These are phyloP conservation scores for Vishniacozyma victoriae DNA, from an alignment of 768 basidiomycete species.

Conservation along the genomic window DNA sequence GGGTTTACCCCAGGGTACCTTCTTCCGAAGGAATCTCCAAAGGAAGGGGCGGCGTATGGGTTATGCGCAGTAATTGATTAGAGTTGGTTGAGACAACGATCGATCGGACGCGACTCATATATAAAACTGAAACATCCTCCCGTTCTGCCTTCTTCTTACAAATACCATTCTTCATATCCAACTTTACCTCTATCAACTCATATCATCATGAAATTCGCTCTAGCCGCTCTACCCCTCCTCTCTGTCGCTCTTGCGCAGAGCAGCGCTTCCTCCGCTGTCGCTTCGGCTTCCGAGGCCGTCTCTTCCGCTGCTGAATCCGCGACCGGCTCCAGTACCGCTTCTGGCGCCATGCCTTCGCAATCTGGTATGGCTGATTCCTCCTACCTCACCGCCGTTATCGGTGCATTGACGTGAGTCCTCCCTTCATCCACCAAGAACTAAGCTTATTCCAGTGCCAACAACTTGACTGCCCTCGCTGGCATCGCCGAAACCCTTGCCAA, in stretches of 20 bases:
- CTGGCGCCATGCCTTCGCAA: conserved; percentile 2
- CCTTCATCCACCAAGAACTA: background rate
- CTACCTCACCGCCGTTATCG: conserved; percentile 27
- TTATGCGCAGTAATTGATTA: too few species aligned
- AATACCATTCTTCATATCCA: background rate
- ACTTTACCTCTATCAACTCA: background rate
- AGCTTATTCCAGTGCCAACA: conserved; percentile 11
- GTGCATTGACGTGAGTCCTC: conserved; percentile 35
- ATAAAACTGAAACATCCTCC: too few species aligned
- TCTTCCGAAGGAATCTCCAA: too few species aligned
- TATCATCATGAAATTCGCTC: conserved; percentile 21
- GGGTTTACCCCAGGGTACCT: too few species aligned
- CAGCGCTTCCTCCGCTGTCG: background rate
- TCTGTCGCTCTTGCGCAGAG: conserved; percentile 45
- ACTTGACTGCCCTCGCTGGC: conserved; percentile 45
- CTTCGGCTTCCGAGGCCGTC: background rate
- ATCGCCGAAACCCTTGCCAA: conserved; percentile 51
- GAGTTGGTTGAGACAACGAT: too few species aligned
- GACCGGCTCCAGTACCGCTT: conserved; percentile 3
- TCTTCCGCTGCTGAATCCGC: conserved; percentile 8
- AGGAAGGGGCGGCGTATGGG: too few species aligned
- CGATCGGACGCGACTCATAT: too few species aligned
- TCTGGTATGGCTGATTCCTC: conserved; percentile 2
- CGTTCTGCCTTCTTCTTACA: background rate
- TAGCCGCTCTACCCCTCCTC: conserved; percentile 31